These are phyloP conservation scores for Penicillium pulvis DNA, from an alignment of 495 filamentous ascomycete genomes.

Conservation along the genomic window DNA sequence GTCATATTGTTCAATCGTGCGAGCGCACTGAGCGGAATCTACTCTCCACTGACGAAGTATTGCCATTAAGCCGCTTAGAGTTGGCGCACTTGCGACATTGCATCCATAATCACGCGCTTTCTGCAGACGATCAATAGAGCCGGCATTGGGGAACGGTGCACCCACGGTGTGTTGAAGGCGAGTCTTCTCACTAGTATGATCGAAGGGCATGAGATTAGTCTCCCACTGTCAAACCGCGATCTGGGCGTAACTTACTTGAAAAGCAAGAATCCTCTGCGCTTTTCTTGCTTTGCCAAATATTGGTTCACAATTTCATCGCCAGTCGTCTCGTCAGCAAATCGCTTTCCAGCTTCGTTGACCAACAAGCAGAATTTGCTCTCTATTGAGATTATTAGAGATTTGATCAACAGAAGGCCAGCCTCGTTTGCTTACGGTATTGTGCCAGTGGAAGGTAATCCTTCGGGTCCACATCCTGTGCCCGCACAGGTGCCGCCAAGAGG, in stretches of 20 bases:
- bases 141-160: slow-evolving; percentile 30
- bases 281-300: slow-evolving; percentile 33
- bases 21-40: slow-evolving; percentile 10
- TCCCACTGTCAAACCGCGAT: too few relatives aligned
- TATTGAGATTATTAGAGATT: slow-evolving; percentile 4
- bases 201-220: neutral
- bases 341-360: slow-evolving; percentile 20
- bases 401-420: neutral
- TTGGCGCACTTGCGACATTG: slow-evolving; percentile 25
- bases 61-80: slow-evolving; percentile 15
- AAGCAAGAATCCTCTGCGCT: slow-evolving; percentile 27
- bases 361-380: slow-evolving; percentile 32
- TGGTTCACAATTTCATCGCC: slow-evolving; percentile 35
- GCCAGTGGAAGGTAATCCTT: slow-evolving; percentile 29
- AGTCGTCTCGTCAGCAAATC: slow-evolving; percentile 27
- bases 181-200: slow-evolving; percentile 18
- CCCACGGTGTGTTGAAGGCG: slow-evolving; percentile 24
- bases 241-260: slow-evolving; percentile 20
- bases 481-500: slow-evolving; percentile 24
- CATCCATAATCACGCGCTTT: slow-evolving; percentile 29
- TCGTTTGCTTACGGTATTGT: slow-evolving; percentile 23
- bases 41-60: slow-evolving; percentile 24
- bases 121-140: slow-evolving; percentile 29
- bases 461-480: slow-evolving; percentile 21
- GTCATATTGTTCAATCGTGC: slow-evolving; percentile 23